A percentile compares a stretch with the other conserved stretches of the same genome.
Evolutionary conservation across 495 filamentous ascomycete genomes (phyloP).

Genomic region (Symbiotaphrina buchneri): DNA sequence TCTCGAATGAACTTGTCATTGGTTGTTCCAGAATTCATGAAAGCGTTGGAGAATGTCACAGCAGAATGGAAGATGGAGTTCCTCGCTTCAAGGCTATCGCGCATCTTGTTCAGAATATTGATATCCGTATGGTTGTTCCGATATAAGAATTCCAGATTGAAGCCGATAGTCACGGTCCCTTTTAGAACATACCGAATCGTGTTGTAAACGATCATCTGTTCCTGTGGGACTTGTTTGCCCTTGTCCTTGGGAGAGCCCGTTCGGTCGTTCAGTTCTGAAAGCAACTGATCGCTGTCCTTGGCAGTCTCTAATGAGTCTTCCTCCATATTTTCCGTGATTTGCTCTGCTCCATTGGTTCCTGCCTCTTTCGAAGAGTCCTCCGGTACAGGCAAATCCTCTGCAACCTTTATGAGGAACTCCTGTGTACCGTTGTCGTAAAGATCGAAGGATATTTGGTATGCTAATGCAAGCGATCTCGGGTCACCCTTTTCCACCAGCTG

Average conservation of each 20-base stretch:
- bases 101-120: slow-evolving; percentile 81
- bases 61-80: slow-evolving; percentile 98
- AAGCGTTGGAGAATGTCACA: slow-evolving; percentile 91
- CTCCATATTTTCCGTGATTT: slow-evolving; percentile 17
- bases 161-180: slow-evolving; percentile 74
- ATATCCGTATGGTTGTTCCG: slow-evolving; percentile 78
- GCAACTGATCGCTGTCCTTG: slow-evolving; percentile 27
- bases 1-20: slow-evolving; percentile 95
- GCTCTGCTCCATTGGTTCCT: slow-evolving; percentile 6
- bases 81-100: slow-evolving; percentile 81
- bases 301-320: slow-evolving; percentile 22
- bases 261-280: slow-evolving; percentile 18
- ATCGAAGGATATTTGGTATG: slow-evolving; percentile 96
- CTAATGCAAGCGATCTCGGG: slow-evolving; percentile 51
- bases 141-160: slow-evolving; percentile 91
- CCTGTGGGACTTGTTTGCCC: slow-evolving; percentile 14
- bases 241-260: slow-evolving; percentile 21
- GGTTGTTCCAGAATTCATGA: slow-evolving; percentile 98
- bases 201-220: slow-evolving; percentile 38
- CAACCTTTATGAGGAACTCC: slow-evolving; percentile 83
- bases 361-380: slow-evolving; percentile 14
- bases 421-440: slow-evolving; percentile 96
- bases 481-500: slow-evolving; percentile 69
- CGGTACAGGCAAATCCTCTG: slow-evolving; percentile 43
- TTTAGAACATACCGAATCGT: slow-evolving; percentile 72